phyloP scores from a whole-genome alignment of 1,284 basidiomycete genomes.

The Papiliotrema terrestris region DNA sequence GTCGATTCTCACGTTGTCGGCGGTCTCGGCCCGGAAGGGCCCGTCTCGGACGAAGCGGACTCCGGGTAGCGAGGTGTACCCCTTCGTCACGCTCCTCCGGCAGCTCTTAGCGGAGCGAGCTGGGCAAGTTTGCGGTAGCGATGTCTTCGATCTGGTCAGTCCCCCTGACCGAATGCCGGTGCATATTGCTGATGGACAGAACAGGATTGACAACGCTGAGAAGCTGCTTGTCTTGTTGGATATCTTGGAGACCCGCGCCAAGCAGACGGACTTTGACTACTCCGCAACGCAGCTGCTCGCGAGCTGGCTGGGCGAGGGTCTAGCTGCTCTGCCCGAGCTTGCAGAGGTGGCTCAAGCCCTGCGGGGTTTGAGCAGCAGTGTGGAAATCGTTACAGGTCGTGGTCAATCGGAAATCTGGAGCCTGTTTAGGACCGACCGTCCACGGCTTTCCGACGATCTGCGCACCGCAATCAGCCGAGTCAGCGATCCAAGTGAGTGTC shows the following conservation, averaged over 20 bases:
- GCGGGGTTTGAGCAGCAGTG: conserved; percentile 12
- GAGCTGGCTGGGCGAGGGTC: conserved; percentile 37
- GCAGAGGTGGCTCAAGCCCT: conserved; percentile 5
- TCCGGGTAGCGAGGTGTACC: conserved; percentile 33
- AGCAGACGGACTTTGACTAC: conserved; percentile 44
- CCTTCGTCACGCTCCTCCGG: conserved; percentile 25
- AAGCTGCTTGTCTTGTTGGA: conserved; percentile 14
- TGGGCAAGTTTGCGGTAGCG: neutral
- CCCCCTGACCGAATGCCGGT: neutral
- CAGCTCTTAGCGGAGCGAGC: neutral
- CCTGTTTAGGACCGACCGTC: conserved; percentile 27
- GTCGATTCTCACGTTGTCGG: conserved; percentile 30
- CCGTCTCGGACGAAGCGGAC: conserved; percentile 21
- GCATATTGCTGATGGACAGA: neutral
- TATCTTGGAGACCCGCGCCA: conserved; percentile 39
- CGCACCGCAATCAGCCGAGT: neutral
- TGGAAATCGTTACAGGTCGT: conserved; percentile 45
- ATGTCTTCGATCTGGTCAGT: neutral
- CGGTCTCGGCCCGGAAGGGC: conserved; percentile 16
- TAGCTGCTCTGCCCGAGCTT: conserved; percentile 15
- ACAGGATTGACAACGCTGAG: conserved; percentile 11
- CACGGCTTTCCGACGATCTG: neutral
- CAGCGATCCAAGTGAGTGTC: conserved; percentile 4
- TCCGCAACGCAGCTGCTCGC: conserved; percentile 51
- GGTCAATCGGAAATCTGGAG: conserved; percentile 52